A percentile compares a stretch with the other conserved stretches of the same genome.
phyloP scores from a whole-genome alignment of 78 protist species.

The Anaeramoeba flamelloides region DNA sequence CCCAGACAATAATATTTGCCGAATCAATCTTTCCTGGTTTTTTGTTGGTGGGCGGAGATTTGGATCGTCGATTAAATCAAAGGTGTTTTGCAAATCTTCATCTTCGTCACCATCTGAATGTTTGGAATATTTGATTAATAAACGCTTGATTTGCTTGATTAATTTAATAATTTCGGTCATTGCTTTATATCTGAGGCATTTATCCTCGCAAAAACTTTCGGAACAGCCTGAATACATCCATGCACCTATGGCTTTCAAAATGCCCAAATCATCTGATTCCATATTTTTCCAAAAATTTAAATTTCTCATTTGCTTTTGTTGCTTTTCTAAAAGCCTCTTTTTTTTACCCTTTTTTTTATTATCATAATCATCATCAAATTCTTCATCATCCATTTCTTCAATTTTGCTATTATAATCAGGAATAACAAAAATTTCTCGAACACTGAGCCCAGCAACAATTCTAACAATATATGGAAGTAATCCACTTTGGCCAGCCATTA shows the following conservation, averaged over 20 bases:
- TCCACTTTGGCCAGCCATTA: slow-evolving; percentile 16
- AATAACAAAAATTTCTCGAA: slow-evolving; percentile 14
- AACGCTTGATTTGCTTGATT: not conserved
- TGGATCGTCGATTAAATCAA: too few relatives aligned
- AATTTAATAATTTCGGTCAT: not conserved
- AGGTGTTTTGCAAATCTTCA: not conserved
- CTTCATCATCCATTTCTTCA: slow-evolving; percentile 9
- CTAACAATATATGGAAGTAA: slow-evolving; percentile 43
- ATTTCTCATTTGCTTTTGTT: too few relatives aligned
- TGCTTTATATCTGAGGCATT: not conserved
- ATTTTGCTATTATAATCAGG: not conserved
- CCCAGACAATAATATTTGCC: not conserved
- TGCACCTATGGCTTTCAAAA: not conserved
- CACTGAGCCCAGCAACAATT: slow-evolving; percentile 57
- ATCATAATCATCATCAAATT: not conserved
- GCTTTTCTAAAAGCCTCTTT: too few relatives aligned
- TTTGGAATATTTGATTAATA: not conserved
- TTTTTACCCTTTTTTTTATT: slow-evolving; percentile 1
- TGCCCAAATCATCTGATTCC: not conserved
- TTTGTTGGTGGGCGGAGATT: not conserved
- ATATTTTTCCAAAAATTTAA: not conserved
- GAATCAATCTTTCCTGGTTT: not conserved
- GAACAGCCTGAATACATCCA: not conserved
- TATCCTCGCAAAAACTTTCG: not conserved
- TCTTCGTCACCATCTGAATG: not conserved